Evolutionary conservation across 345 rosid genomes (phyloP).

Genomic region (Cardamine resedifolia): DNA sequence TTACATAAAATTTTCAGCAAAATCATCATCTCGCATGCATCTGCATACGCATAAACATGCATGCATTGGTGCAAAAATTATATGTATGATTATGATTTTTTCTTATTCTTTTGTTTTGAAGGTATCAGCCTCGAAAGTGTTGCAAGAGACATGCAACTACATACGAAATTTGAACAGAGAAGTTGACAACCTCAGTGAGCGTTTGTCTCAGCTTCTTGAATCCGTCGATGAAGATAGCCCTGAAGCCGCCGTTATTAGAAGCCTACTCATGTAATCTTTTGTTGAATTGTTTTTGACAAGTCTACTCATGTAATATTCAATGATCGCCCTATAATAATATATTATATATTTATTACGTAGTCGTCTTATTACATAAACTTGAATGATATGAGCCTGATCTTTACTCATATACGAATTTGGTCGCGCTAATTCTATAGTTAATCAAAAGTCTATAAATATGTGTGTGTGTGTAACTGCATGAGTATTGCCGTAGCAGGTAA

Average conservation of each 20-base stretch:
- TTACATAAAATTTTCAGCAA: background rate
- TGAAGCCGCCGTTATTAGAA: constrained; percentile 88
- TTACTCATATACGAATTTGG: background rate
- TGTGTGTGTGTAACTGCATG: constrained; percentile 12
- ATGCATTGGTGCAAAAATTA: constrained; percentile 2
- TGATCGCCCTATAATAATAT: background rate
- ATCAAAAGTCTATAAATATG: constrained; percentile 16
- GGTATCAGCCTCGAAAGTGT: constrained; percentile 88
- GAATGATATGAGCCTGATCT: constrained; percentile 12
- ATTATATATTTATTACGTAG: constrained; percentile 14
- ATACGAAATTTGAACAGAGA: constrained; percentile 78
- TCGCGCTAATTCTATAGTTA: background rate
- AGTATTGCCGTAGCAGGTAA: background rate
- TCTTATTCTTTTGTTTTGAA: background rate
- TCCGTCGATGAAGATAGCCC: constrained; percentile 79
- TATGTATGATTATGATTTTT: background rate
- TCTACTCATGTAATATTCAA: background rate
- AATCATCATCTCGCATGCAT: constrained; percentile 5
- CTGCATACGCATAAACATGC: background rate
- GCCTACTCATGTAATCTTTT: constrained; percentile 60
- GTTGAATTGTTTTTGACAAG: background rate
- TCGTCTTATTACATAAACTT: constrained; percentile 12
- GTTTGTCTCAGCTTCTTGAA: constrained; percentile 78
- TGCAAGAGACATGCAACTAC: constrained; percentile 94
- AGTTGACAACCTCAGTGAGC: constrained; percentile 82